phyloP scores from a whole-genome alignment of 2,329 filamentous ascomycete genomes.

The Pestalotiopsis sp. region DNA sequence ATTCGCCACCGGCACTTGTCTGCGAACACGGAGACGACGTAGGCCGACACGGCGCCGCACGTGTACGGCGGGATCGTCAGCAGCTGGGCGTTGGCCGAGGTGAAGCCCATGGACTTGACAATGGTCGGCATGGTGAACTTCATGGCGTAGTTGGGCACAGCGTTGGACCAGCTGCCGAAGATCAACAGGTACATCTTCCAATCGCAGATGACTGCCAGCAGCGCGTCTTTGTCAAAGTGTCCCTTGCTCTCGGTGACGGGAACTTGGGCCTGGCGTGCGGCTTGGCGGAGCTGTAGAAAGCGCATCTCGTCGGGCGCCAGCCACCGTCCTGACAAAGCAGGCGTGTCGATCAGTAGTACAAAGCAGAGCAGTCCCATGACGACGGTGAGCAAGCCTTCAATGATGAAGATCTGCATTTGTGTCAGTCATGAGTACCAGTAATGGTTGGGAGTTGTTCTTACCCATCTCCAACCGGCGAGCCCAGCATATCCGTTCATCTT shows the following conservation, averaged over 20 bases:
- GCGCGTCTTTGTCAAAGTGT: slow-evolving; percentile 33
- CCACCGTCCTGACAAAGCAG: slow-evolving; percentile 36
- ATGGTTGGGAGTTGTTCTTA: slow-evolving; percentile 2
- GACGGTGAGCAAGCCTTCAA: slow-evolving; percentile 50
- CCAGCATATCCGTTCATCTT: slow-evolving; percentile 48
- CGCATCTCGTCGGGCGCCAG: slow-evolving; percentile 32
- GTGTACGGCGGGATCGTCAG: slow-evolving; percentile 38
- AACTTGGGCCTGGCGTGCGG: neutral
- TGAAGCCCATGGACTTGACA: slow-evolving; percentile 36
- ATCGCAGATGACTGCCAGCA: slow-evolving; percentile 45
- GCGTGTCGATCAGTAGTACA: slow-evolving; percentile 49
- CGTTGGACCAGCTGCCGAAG: slow-evolving; percentile 44
- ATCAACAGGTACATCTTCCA: slow-evolving; percentile 49
- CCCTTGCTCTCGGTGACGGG: slow-evolving; percentile 23
- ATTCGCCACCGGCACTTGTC: slow-evolving; percentile 41
- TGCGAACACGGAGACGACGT: slow-evolving; percentile 35
- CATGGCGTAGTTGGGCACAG: slow-evolving; percentile 33
- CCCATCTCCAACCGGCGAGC: slow-evolving; percentile 49
- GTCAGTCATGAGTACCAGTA: neutral
- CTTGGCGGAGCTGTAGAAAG: slow-evolving; percentile 36
- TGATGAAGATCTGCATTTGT: slow-evolving; percentile 45
- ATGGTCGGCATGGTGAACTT: slow-evolving; percentile 32
- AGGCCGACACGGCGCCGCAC: slow-evolving; percentile 34
- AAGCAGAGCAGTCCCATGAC: slow-evolving; percentile 40
- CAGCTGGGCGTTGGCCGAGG: slow-evolving; percentile 26